Conservation (phyloP, 495 filamentous ascomycete species). For the Penicillium manginii region DNA sequence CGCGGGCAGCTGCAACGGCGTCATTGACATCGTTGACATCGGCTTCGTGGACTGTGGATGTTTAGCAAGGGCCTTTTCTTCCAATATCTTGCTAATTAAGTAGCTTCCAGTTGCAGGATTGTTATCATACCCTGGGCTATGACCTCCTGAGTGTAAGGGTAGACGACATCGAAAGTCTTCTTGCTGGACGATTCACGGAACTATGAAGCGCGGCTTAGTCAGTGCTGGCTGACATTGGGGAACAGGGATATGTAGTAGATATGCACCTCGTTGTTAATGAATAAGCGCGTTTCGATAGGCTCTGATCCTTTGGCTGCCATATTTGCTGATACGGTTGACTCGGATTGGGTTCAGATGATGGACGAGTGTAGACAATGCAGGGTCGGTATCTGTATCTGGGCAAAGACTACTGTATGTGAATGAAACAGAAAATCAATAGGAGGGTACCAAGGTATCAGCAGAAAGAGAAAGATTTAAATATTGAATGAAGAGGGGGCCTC, state of each 20-base stretch:
- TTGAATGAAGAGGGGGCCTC: too few relatives aligned
- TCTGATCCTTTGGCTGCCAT: conserved; percentile 19
- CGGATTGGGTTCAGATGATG: not conserved
- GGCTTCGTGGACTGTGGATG: conserved; percentile 47
- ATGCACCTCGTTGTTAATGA: conserved; percentile 54
- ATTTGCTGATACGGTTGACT: not conserved
- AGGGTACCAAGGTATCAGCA: too few relatives aligned
- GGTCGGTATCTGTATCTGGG: too few relatives aligned
- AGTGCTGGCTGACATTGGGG: not conserved
- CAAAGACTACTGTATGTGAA: too few relatives aligned
- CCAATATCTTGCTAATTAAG: too few relatives aligned
- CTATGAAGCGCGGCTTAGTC: conserved; percentile 24
- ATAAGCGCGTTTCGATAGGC: conserved; percentile 43
- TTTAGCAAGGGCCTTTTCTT: conserved; percentile 8
- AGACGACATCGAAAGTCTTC: conserved; percentile 49
- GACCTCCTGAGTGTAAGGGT: conserved; percentile 47
- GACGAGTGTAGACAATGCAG: not conserved
- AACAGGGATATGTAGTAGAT: not conserved
- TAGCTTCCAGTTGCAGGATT: not conserved
- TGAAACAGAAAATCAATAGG: too few relatives aligned
- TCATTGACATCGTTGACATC: conserved; percentile 57
- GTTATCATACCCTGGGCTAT: conserved; percentile 41
- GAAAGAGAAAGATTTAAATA: too few relatives aligned
- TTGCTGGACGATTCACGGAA: conserved; percentile 48
- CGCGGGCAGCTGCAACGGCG: conserved; percentile 61